Percentiles rank a stretch among this genome's conserved stretches.
Evolutionary conservation across 805 yeast species (phyloP).

Genomic region (Wickerhamomyces bovis): DNA sequence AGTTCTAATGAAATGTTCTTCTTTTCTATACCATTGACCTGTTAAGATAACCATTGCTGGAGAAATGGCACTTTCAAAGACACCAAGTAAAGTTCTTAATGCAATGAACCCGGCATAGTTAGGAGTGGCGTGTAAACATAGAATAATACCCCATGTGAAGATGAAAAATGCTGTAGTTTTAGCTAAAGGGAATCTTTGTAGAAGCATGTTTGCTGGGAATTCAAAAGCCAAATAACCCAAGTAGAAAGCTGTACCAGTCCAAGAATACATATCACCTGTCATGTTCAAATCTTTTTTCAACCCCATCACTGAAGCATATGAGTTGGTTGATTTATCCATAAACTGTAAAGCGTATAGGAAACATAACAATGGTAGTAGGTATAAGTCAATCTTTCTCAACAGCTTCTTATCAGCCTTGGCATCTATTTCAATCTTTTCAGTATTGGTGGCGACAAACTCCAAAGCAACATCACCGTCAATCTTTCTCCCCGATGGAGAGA

Average conservation of each 20-base stretch:
- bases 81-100: constrained; percentile 42
- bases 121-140: constrained; percentile 37
- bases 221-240: constrained; percentile 49
- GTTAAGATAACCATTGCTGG: constrained; percentile 20
- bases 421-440: constrained; percentile 8
- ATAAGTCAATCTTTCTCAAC: constrained; percentile 32
- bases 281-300: constrained; percentile 33
- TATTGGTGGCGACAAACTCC: background rate
- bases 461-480: constrained; percentile 3
- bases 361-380: constrained; percentile 27
- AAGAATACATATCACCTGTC: constrained; percentile 35
- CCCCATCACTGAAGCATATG: constrained; percentile 41
- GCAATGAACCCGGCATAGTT: constrained; percentile 40
- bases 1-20: constrained; percentile 28
- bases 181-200: constrained; percentile 47
- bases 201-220: constrained; percentile 34
- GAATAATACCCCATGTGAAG: constrained; percentile 42
- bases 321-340: constrained; percentile 36
- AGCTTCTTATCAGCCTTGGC: constrained; percentile 3
- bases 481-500: background rate
- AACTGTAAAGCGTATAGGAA: constrained; percentile 31
- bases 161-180: constrained; percentile 28
- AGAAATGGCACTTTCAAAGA: constrained; percentile 38
- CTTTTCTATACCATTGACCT: constrained; percentile 16
- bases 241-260: constrained; percentile 46